Base-by-base conservation (phyloP, 2,329 filamentous ascomycete species). In the Paradendryphiella salina region DNA sequence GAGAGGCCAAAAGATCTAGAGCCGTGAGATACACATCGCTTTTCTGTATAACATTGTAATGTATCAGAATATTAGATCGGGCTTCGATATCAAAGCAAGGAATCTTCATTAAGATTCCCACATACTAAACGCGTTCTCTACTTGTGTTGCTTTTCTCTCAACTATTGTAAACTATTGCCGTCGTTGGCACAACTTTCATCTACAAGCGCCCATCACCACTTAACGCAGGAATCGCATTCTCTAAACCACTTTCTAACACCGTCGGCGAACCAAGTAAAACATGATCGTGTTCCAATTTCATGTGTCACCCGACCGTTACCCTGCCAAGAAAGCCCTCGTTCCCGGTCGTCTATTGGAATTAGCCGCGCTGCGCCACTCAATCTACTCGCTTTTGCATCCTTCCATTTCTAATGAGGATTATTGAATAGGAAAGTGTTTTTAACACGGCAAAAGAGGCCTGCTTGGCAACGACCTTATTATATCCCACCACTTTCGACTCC, bases 1-100 rank as follows among this genome's bases (percentile, higher is more conserved):
- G 56, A 61, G 18, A 58, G 52, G 41, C 63, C 63, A 3, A 52
- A 58, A 14, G 58, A 65, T 11, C 60, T 61, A 5, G 50, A 65
- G 36, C 54, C 54, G 3, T 59, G 48, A 59, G 13, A 7, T 11
- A 18, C 7, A 13, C 13, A 4, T 14, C 13, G 0, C 5, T 14
- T 10, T n/a, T 38, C 26, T 59, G 55, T 54, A 54, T 13, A 54
- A 37, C 23, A 53, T 17, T 47, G 44, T 47, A 55, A 29, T 31
- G 18, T 26, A 33, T 17, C 15, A 5, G 4, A 15, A 33, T 13
- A 33, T 26, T 9, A 26, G 5, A 5, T 9, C 29, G 2, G 33
- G 9, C 20, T 13, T 33, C 18, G 13, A 48, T 33, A 42, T 20
- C 21, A 40, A 29, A 46, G 46, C 44, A 53, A 53, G 48, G 40